Conservation (phyloP, 805 yeast genomes). For the Martiniozyma abietophila region DNA sequence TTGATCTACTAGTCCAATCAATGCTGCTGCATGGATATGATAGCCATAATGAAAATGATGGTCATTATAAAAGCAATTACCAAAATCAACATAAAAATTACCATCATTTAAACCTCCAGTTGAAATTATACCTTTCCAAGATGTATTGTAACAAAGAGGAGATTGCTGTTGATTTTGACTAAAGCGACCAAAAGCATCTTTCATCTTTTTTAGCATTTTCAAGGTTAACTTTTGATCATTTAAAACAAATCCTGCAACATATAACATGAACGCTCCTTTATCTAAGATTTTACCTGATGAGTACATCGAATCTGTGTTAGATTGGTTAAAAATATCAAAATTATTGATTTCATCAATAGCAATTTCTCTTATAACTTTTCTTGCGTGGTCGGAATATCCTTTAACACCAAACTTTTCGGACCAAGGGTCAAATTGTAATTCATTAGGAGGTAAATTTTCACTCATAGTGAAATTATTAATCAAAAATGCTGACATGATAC, state of each 20-base stretch:
- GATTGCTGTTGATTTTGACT: conserved; percentile 56
- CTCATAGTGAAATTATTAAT: conserved; percentile 25
- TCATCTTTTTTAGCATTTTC: conserved; percentile 46
- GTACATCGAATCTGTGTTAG: conserved; percentile 80
- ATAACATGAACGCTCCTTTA: conserved; percentile 81
- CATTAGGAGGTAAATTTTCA: conserved; percentile 23
- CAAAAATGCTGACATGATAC: conserved; percentile 38
- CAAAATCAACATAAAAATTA: conserved; percentile 42
- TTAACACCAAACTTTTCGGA: conserved; percentile 34
- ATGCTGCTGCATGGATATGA: conserved; percentile 74
- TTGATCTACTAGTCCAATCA: conserved; percentile 57
- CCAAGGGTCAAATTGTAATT: conserved; percentile 50
- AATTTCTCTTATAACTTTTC: conserved; percentile 33
- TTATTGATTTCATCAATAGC: conserved; percentile 45
- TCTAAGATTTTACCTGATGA: conserved; percentile 82
- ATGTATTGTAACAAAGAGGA: conserved; percentile 71
- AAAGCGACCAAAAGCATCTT: conserved; percentile 62
- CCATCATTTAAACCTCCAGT: conserved; percentile 40
- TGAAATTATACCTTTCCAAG: conserved; percentile 73
- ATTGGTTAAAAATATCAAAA: conserved; percentile 43
- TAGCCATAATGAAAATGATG: conserved; percentile 88
- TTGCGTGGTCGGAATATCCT: conserved; percentile 28
- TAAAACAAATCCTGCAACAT: conserved; percentile 59
- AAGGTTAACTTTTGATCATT: conserved; percentile 44
- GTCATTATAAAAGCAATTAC: conserved; percentile 71